Evolutionary conservation across 192 early-diverging fungal species (phyloP).

Genomic region (Entophlyctis luteolus): DNA sequence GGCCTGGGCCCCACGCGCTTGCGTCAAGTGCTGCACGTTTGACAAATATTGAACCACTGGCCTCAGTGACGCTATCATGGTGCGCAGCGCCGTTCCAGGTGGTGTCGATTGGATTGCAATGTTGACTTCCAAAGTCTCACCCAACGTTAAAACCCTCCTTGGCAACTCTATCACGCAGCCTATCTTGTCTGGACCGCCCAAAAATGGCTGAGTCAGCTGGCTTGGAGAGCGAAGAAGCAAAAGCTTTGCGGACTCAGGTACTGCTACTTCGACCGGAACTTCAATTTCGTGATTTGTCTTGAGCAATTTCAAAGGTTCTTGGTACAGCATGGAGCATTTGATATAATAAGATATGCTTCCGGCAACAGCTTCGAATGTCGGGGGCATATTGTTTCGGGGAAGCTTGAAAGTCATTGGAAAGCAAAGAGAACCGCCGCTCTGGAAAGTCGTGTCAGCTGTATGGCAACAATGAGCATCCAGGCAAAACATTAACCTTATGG

Average conservation of each 20-base stretch:
- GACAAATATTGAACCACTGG: background rate
- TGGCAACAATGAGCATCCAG: too few relatives aligned
- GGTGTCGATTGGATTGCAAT: conserved; percentile 14
- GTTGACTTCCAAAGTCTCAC: conserved; percentile 16
- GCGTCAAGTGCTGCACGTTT: background rate
- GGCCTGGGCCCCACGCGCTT: background rate
- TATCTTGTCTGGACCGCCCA: background rate
- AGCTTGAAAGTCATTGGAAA: conserved; percentile 15
- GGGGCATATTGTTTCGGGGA: conserved; percentile 14
- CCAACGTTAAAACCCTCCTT: background rate
- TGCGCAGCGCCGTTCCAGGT: background rate
- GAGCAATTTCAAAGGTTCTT: conserved; percentile 27
- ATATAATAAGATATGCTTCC: conserved; percentile 18
- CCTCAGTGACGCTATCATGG: conserved; percentile 13
- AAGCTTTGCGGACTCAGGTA: conserved; percentile 15
- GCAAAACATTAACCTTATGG: too few relatives aligned
- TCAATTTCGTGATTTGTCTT: conserved; percentile 18
- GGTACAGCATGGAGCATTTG: conserved; percentile 22
- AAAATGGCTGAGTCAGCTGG: conserved; percentile 6
- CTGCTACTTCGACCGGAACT: conserved; percentile 12
- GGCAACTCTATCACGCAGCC: conserved; percentile 9
- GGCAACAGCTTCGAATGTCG: background rate
- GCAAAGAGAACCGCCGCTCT: conserved; percentile 8
- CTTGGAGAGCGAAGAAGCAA: background rate
- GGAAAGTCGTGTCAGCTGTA: too few relatives aligned